Conservation (phyloP, 2,329 filamentous ascomycete genomes). For the Ophiostoma sp. region DNA sequence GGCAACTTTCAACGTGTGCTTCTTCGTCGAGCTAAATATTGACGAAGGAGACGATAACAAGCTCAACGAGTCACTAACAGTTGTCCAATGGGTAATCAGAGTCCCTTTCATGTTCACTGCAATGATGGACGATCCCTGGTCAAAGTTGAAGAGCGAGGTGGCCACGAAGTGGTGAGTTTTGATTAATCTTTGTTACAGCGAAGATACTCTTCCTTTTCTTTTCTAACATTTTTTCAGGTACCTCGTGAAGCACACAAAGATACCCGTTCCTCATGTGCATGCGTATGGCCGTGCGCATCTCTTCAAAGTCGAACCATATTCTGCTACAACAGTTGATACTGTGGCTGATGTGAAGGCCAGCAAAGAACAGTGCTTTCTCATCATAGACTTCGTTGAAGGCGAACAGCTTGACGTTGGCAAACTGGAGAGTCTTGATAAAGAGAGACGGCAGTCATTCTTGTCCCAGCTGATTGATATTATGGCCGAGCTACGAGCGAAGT, state of each 20-base stretch:
- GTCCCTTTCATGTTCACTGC: neutral
- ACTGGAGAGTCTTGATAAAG: neutral
- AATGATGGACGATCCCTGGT: neutral
- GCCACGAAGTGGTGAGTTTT: neutral
- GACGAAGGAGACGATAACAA: neutral
- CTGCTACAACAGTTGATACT: too few species aligned
- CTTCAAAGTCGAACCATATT: too few species aligned
- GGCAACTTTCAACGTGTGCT: neutral
- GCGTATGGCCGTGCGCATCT: neutral
- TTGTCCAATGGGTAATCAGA: neutral
- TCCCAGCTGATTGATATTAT: neutral
- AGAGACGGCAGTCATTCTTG: neutral
- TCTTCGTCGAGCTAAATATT: neutral
- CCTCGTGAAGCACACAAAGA: neutral
- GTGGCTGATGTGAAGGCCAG: neutral
- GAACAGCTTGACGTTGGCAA: neutral
- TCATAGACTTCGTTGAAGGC: neutral
- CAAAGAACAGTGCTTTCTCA: neutral
- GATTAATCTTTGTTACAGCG: too few species aligned
- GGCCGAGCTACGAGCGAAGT: neutral
- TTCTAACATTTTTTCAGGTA: neutral
- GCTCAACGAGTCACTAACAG: neutral
- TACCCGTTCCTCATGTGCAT: neutral
- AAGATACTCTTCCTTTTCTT: too few species aligned
- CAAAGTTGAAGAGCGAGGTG: neutral